Evolutionary conservation across 495 filamentous ascomycete species (phyloP).

Genomic region (Penicillium bovifimosum): DNA sequence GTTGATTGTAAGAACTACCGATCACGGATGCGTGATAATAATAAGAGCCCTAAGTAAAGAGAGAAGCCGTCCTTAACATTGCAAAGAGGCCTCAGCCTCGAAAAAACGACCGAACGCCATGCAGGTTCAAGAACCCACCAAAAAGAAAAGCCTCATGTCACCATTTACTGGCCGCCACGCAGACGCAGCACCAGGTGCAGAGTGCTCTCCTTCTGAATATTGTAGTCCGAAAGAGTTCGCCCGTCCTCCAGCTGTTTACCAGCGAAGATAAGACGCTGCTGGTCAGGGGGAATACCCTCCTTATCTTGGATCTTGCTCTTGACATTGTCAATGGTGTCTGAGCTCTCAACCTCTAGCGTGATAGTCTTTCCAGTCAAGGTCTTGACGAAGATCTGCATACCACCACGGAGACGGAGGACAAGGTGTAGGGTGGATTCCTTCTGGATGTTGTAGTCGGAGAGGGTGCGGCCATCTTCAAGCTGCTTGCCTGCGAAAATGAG

Average conservation of each 20-base stretch:
- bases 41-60: slow-evolving; percentile 23
- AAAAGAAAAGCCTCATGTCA: slow-evolving; percentile 13
- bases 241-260: slow-evolving; percentile 90
- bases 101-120: slow-evolving; percentile 43
- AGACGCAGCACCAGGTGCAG: slow-evolving; percentile 84
- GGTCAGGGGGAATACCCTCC: slow-evolving; percentile 85
- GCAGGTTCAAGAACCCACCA: slow-evolving; percentile 33
- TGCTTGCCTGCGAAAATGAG: slow-evolving; percentile 98
- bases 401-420: slow-evolving; percentile 94
- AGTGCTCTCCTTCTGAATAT: slow-evolving; percentile 90
- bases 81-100: slow-evolving; percentile 26
- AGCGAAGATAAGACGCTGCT: slow-evolving; percentile 86
- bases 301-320: slow-evolving; percentile 93
- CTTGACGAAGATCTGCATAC: slow-evolving; percentile 96
- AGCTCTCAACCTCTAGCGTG: slow-evolving; percentile 81
- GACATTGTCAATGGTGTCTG: slow-evolving; percentile 90
- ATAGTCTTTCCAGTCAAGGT: slow-evolving; percentile 91
- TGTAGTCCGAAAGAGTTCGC: slow-evolving; percentile 79
- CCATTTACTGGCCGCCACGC: slow-evolving; percentile 70
- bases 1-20: slow-evolving; percentile 13
- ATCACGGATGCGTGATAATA: neutral
- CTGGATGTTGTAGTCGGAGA: slow-evolving; percentile 98
- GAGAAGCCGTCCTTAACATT: slow-evolving; percentile 19
- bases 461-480: slow-evolving; percentile 84
- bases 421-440: slow-evolving; percentile 98